These are phyloP conservation scores for Dactylellina parvicollis DNA, from an alignment of 2,329 filamentous ascomycete species.

Conservation along the genomic window DNA sequence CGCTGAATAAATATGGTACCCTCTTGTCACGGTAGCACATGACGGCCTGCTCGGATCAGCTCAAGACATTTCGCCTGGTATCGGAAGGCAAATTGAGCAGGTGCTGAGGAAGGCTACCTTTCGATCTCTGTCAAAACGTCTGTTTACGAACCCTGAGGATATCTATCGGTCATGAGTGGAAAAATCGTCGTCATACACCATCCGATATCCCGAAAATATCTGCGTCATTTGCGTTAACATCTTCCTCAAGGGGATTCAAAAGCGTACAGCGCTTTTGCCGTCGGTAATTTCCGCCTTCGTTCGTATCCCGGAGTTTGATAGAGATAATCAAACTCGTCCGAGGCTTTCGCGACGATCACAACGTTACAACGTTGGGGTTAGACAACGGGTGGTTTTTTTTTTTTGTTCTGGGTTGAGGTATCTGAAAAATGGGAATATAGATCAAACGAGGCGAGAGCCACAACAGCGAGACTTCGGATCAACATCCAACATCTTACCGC, in stretches of 20 bases:
- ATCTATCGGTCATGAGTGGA: too few relatives aligned
- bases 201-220: slow-evolving; percentile 1
- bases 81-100: not conserved
- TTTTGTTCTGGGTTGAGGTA: not conserved
- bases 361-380: not conserved
- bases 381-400: too few relatives aligned
- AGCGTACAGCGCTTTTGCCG: too few relatives aligned
- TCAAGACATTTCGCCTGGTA: not conserved
- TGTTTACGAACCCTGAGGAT: not conserved
- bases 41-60: not conserved
- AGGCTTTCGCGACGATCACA: slow-evolving; percentile 1
- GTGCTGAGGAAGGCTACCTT: too few relatives aligned
- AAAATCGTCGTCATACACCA: slow-evolving; percentile 1
- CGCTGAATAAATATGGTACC: too few relatives aligned
- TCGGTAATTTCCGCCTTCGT: not conserved
- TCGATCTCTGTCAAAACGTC: too few relatives aligned
- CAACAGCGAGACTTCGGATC: too few relatives aligned
- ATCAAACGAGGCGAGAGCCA: slow-evolving; percentile 13
- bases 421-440: not conserved
- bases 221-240: not conserved
- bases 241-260: too few relatives aligned
- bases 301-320: not conserved
- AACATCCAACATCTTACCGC: too few relatives aligned
- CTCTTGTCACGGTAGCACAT: not conserved
- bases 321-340: not conserved